Evolutionary conservation across 495 filamentous ascomycete genomes (phyloP), one percentile per base, ranked within the genome.

Genomic region (Penicillium alfredii): DNA sequence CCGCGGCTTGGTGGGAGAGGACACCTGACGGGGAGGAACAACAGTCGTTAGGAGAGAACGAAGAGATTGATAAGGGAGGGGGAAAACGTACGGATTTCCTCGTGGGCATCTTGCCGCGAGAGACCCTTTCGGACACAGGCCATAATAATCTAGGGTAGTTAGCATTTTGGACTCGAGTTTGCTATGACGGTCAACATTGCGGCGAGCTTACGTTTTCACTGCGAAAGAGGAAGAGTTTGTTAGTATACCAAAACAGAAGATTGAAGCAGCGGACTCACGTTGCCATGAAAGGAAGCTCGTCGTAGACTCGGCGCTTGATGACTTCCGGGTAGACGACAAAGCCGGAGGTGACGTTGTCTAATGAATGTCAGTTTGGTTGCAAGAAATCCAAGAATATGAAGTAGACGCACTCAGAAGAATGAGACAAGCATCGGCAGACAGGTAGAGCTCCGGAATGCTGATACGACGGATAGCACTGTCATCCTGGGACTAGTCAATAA

Each of bases 211-310:
- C 60, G 51, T 66, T 71, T 49, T 71, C 66, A 49, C 64, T 68
- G 26, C 6, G 7, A 31, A 17, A 10, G 6, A 23, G 62, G 51
- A 28, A 6, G 12, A 6, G 9, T n/a, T 30, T 24, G 26, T 10
- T 32, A 10, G 18, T 36, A 15, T 15, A 6, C 4, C 4, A 20
- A 25, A 30, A 23, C n/a, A n/a, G n/a, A n/a, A n/a, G n/a, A n/a
- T n/a, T n/a, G 22, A 24, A 25, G 12, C 13, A 22, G 3, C 24
- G 41, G 13, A 62, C 64, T 63, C 55, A 85, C 45, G 86, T 89
- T 4, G 81, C 78, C 84, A 92, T 90, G 69, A 93, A 93, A 8
- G 88, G 89, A 21, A 95, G 76, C 62, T 94, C 88, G 30, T 84
- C 77, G 30, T 79, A 71, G 27, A 94, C 66, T 35, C 66, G 77